Evolutionary conservation across 768 basidiomycete genomes (phyloP).

Genomic region (Tremella yokohamensis): DNA sequence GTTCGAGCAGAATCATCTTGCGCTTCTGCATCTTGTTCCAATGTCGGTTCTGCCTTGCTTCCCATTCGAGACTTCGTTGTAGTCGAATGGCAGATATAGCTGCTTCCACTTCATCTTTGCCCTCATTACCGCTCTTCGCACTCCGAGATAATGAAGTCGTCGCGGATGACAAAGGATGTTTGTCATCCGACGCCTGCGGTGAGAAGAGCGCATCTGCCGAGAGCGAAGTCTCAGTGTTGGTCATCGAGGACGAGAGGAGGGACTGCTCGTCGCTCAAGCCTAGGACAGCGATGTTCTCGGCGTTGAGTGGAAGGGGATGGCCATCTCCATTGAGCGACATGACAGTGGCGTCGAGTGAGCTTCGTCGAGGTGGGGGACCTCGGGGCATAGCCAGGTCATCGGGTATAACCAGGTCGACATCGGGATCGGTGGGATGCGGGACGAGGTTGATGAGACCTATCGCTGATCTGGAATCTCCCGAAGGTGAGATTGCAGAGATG

Average conservation of each 20-base stretch:
- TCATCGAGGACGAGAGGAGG: conserved; percentile 28
- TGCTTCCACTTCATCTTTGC: conserved; percentile 21
- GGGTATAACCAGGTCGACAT: conserved; percentile 22
- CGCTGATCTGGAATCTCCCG: background rate
- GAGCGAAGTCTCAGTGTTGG: conserved; percentile 30
- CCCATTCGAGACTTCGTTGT: conserved; percentile 39
- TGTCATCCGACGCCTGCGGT: conserved; percentile 25
- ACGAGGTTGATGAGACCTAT: conserved; percentile 22
- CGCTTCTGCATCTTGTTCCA: conserved; percentile 40
- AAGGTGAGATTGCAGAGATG: conserved; percentile 3
- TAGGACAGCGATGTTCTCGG: conserved; percentile 6
- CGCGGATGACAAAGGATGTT: conserved; percentile 46
- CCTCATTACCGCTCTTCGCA: conserved; percentile 45
- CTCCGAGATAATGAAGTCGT: conserved; percentile 47
- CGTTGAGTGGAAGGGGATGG: conserved; percentile 1
- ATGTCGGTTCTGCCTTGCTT: conserved; percentile 32
- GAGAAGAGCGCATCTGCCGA: conserved; percentile 31
- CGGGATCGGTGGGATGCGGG: background rate
- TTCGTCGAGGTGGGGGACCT: conserved; percentile 35
- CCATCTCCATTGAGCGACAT: background rate
- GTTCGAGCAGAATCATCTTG: conserved; percentile 76
- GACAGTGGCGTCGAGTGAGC: conserved; percentile 19
- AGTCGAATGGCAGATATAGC: conserved; percentile 29
- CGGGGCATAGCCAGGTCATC: conserved; percentile 32
- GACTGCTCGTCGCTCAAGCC: conserved; percentile 23